Base-by-base conservation (phyloP, 306 rosid genomes). In the Leucaena leucocephala region DNA sequence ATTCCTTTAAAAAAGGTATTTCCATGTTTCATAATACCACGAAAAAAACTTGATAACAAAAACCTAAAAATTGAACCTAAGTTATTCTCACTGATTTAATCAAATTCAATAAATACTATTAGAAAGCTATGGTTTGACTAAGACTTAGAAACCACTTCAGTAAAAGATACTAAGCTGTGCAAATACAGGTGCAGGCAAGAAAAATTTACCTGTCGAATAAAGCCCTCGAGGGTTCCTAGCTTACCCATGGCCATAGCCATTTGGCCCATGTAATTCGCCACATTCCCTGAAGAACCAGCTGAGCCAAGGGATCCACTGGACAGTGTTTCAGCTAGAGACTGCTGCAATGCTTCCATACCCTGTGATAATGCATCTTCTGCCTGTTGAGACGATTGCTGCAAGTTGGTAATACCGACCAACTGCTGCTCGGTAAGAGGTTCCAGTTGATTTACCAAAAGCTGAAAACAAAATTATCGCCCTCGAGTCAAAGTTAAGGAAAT, bases 231-330 rank as follows among this genome's bases (percentile, higher is more conserved):
- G 43, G 95, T 90, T 76, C 93, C 97, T 9, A 93, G 90, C 81
- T 93, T 93, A 40, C 94, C 97, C 93, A 91, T 91, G 52, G 98
- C 97, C 94, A 89, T 88, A 62, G 95, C 98, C 98, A 93, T 93
- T 76, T 91, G 98, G 64, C 97, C 93, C 97, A 91, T 91, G 88
- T 93, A 91, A 84, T 90, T 91, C 5, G 97, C 97, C 4, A 90
- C 97, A 67, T 91, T 87, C 54, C 94, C 97, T 6, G 94, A 91
- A 35, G 96, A 85, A 73, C 97, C 82, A 6, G 97, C 84, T 59
- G 98, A 85, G 17, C 90, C 93, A 15, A 76, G 92, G 61, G 89
- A 54, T 58, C 92, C 95, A 11, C 87, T 85, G 46, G 91, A 88
- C 76, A 93, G 80, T 36, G 95, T 91, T 83, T 93, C 97, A 1